Evolutionary conservation across 768 basidiomycete species (phyloP), one percentile per base, ranked within the genome.

Genomic region (Tulasnella sp.): DNA sequence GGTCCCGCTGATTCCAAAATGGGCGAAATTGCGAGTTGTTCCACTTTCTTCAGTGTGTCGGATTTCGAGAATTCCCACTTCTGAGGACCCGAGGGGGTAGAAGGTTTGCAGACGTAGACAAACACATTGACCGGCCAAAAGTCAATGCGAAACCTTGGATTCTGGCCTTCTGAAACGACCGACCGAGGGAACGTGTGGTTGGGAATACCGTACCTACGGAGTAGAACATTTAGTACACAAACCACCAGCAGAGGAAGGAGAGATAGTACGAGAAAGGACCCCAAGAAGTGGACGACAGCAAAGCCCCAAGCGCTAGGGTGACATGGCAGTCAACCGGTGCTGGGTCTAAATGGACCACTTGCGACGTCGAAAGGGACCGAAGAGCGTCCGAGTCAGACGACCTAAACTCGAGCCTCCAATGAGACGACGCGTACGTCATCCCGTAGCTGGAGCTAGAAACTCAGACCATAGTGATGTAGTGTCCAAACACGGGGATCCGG

Each of bases 151-250:
- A 77, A 68, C 57, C 76, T 69, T 54, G 75, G 75, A 12, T 68
- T 60, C 39, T 72, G 66, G 1, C 84, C 84, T 52, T 80, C 75
- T 6, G 73, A 69, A 60, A 90, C 78, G 49, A 91, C 82, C 15
- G 74, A 75, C 42, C 88, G 79, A 31, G 81, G 78, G 35, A 92
- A 69, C 1, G 78, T 74, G 51, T 74, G 70, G 3, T 65, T 67
- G 3, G 81, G 71, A 39, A 71, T 63, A 7, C 89, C 89, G 67
- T 89, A 91, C 85, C 88, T 92, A 46, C 46, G n/a, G 4, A 56
- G 62, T 11, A 6, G 35, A 58, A 52, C 32, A 34, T 9, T 6
- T 31, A 37, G 23, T 17, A 29, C 8, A 37, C 31, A 40, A 12
- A n/a, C 15, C 23, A n/a, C 32, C 27, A 50, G 34, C 40, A 48